Base-by-base conservation (phyloP, 2,329 filamentous ascomycete species). In the Penicillium sp. region DNA sequence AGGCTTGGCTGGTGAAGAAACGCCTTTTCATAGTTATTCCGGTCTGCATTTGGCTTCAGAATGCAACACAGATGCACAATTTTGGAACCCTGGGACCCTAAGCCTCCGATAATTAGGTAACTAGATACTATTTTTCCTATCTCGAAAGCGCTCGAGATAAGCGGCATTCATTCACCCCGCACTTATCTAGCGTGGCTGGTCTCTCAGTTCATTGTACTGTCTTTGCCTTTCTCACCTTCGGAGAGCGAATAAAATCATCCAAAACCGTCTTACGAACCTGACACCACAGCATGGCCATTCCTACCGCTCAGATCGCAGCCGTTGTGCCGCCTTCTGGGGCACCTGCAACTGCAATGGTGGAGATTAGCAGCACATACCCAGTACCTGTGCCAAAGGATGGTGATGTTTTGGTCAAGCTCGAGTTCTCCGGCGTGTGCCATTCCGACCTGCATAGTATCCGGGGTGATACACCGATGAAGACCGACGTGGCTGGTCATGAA, bases 371-470 rank as follows among this genome's bases (percentile, higher is more conserved):
- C 24, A 60, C 59, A 23, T 56, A 59, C 4, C 60, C 66, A 2
- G 64, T 76, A 2, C 69, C 74, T 15, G 54, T 56, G 5, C 73
- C 73, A 0, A 56, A 56, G 4, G 52, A 67, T 1, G 67, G 71
- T 3, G 72, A 77, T 47, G 50, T 77, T n/a, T 66, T 77, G 12
- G 66, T 77, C 33, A 75, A 76, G 50, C 62, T 76, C 8, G 74
- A 77, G 52, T 76, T 63, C 56, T 75, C 72, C 0, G 74, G 74
- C 0, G 71, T 77, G 23, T 77, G 74, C 44, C 74, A 77, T 60
- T 75, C 73, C 1, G 75, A 77, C 59, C 70, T 75, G 47, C 71
- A 71, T 50, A 75, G 74, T 51, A 69, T 76, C 5, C 66, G 67
- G 9, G 71, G 70, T 6, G 67, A 72, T 57, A 65, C 73, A 53